A percentile compares a stretch with the other conserved stretches of the same genome.
phyloP scores from a whole-genome alignment of 768 basidiomycete genomes.

The Suillus paluster region DNA sequence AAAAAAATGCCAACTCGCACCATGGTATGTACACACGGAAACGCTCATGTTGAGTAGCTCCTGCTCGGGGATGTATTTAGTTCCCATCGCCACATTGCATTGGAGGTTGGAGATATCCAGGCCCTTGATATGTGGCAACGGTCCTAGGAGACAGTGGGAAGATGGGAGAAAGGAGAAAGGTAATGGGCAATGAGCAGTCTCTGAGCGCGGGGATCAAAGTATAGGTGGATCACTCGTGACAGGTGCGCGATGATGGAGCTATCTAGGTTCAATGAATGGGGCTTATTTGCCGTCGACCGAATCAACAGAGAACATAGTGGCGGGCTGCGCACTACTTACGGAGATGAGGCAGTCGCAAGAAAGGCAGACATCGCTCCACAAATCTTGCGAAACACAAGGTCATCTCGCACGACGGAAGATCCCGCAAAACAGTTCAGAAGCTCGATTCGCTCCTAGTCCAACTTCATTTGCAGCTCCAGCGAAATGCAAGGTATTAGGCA shows the following conservation, averaged over 20 bases:
- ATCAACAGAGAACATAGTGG: not conserved
- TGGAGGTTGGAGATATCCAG: not conserved
- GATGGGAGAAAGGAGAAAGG: not conserved
- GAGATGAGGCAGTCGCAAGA: not conserved
- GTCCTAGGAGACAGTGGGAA: not conserved
- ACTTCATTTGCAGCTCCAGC: slow-evolving; percentile 75
- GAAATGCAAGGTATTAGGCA: slow-evolving; percentile 82
- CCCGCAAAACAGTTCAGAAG: not conserved
- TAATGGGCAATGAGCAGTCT: not conserved
- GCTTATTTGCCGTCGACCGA: not conserved
- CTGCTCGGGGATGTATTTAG: not conserved
- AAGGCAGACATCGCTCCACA: not conserved
- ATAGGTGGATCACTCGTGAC: not conserved
- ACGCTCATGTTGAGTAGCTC: too few species aligned
- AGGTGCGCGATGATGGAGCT: not conserved
- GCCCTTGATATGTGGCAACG: too few species aligned
- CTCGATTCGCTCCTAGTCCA: slow-evolving; percentile 72
- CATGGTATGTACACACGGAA: not conserved
- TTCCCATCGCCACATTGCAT: not conserved
- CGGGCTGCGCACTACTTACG: not conserved
- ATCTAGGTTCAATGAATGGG: not conserved
- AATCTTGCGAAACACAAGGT: not conserved
- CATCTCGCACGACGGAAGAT: not conserved
- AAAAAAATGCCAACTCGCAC: not conserved
- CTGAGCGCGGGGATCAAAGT: not conserved